Evolutionary conservation across 2,329 filamentous ascomycete species (phyloP).

Genomic region (Nemania serpens): DNA sequence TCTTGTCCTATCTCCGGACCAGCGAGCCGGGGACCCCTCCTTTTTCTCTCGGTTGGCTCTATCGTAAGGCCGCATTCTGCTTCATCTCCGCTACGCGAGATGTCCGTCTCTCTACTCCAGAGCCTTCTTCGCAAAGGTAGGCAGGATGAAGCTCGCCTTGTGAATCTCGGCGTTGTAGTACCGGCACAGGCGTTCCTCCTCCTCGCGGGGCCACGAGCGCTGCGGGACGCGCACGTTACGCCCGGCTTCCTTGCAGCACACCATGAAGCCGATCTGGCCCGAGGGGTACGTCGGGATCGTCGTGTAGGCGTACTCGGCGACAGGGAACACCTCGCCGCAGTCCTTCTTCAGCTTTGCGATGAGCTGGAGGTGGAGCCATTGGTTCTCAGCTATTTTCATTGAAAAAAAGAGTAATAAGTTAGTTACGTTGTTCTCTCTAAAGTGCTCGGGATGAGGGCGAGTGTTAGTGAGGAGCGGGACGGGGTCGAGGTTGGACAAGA

Average conservation of each 20-base stretch:
- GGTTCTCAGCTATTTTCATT: conserved; percentile 80
- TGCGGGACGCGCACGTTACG: conserved; percentile 85
- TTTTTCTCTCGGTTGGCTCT: too few species aligned
- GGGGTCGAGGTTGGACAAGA: too few species aligned
- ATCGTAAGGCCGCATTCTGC: too few species aligned
- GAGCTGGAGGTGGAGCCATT: conserved; percentile 95
- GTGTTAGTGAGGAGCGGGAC: background rate
- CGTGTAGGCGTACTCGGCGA: conserved; percentile 97
- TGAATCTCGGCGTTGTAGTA: conserved; percentile 99
- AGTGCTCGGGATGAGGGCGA: background rate
- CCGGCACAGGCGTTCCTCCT: conserved; percentile 89
- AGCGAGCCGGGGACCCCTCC: too few species aligned
- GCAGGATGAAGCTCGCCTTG: conserved; percentile 90
- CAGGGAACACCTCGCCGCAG: conserved; percentile 96
- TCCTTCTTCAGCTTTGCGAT: conserved; percentile 96
- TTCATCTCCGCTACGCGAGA: too few species aligned
- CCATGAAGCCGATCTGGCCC: conserved; percentile 99
- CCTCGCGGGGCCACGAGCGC: conserved; percentile 78
- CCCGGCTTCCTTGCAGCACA: conserved; percentile 92
- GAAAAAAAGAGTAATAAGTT: background rate
- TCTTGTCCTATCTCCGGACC: too few species aligned
- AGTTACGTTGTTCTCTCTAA: conserved; percentile 1
- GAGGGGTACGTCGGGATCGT: conserved; percentile 99
- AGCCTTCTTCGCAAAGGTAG: conserved; percentile 87
- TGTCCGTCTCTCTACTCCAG: conserved; percentile 55